Percentiles rank a stretch among this genome's conserved stretches.
These are phyloP conservation scores for Limnanthes douglasii DNA, from an alignment of 345 rosid genomes.

Conservation along the genomic window DNA sequence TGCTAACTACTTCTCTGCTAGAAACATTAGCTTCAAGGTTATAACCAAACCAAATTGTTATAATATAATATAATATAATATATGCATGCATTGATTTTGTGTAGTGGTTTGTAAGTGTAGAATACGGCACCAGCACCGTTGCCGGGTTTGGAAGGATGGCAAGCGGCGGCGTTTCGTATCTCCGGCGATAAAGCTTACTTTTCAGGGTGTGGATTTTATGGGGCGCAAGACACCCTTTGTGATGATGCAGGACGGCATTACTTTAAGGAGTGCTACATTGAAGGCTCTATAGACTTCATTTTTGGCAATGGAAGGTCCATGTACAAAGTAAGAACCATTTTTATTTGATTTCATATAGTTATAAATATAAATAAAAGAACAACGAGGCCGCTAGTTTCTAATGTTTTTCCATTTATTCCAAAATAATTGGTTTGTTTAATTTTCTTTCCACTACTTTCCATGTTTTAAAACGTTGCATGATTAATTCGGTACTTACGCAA, in stretches of 20 bases:
- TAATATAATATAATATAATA: background rate
- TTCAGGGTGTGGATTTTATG: conserved; percentile 80
- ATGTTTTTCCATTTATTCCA: background rate
- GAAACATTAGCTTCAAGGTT: conserved; percentile 92
- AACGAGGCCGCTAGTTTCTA: too few relatives aligned
- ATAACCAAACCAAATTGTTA: background rate
- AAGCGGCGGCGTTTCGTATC: conserved; percentile 83
- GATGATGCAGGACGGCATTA: conserved; percentile 94
- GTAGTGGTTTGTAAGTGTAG: conserved; percentile 10
- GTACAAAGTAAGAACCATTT: conserved; percentile 48
- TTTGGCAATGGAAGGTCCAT: conserved; percentile 92
- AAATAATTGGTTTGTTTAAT: background rate
- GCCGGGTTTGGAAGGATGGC: conserved; percentile 95
- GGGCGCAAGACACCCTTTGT: conserved; percentile 89
- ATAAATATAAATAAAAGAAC: background rate
- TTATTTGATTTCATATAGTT: background rate
- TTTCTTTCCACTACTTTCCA: too few relatives aligned
- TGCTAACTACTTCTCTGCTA: conserved; percentile 75
- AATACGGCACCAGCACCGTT: conserved; percentile 92
- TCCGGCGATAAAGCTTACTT: conserved; percentile 91
- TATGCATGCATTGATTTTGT: background rate
- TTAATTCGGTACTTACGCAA: too few relatives aligned
- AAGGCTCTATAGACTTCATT: conserved; percentile 90
- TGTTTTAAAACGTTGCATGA: too few relatives aligned
- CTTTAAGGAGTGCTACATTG: conserved; percentile 83